Evolutionary conservation across 2,329 filamentous ascomycete genomes (phyloP), one percentile per base, ranked within the genome.

Genomic region (Mollisiaceae sp.): DNA sequence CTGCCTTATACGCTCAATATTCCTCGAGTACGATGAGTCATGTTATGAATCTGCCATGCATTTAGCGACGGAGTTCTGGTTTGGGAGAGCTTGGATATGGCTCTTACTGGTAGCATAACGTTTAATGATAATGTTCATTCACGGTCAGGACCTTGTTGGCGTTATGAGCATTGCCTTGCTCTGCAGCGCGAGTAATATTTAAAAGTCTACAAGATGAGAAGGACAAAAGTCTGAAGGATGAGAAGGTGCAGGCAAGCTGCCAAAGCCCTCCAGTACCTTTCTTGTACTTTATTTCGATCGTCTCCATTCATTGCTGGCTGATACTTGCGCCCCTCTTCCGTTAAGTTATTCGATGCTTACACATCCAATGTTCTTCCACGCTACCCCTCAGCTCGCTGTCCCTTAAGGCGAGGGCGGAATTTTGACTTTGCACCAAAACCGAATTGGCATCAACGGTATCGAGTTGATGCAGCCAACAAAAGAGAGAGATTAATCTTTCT

Each of bases 1-100:
- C 63, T 74, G 56, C 72, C 73, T 65, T 76, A 76, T 64, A 71
- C 67, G 24, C 64, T 75, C n/a, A 69, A 60, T 43, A 60, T 73
- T 52, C 70, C 73, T 11, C 45, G 67, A 63, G 47, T 64, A 15
- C 59, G 65, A 59, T 70, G 59, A 68, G 47, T 59, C n/a, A 24
- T 39, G 2, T 43, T 52, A 62, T 59, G 45, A 9, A 20, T 64
- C 56, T 68, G 64, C 50, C 22, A 60, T 61, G 43, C 57, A 59
- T 63, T 70, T 71, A 74, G 70, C 72, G 70, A 66, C 60, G 73
- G 71, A 67, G 71, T 74, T 70, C 41, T 55, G 71, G 66, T 64
- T 22, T 41, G 36, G 56, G 39, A 57, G 12, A 20, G 39, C 20
- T 50, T 63, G 45, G 57, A 36, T 58, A 55, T 55, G 38, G 39